Conservation (phyloP, 2,329 filamentous ascomycete species). For the Ophiostoma ulmi region DNA sequence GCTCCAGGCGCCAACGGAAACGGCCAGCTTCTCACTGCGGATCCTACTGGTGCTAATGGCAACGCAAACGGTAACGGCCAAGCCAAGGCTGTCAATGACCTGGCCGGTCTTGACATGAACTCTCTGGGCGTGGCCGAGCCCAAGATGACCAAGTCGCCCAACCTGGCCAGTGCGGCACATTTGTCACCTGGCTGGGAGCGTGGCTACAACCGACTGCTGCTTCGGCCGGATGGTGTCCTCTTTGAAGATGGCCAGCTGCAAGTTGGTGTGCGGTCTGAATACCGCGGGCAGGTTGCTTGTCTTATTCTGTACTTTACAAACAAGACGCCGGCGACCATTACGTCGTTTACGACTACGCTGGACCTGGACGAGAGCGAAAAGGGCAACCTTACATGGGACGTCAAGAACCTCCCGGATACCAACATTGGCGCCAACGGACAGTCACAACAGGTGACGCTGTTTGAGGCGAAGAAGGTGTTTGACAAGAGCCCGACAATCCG, state of each 20-base stretch:
- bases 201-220: slow-evolving; percentile 77
- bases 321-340: slow-evolving; percentile 78
- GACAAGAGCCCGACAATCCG: slow-evolving; percentile 82
- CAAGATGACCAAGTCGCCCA: slow-evolving; percentile 63
- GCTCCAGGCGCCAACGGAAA: slow-evolving; percentile 45
- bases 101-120: slow-evolving; percentile 77
- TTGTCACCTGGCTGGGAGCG: slow-evolving; percentile 91
- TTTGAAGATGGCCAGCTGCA: slow-evolving; percentile 96
- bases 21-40: slow-evolving; percentile 30
- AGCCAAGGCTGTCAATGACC: slow-evolving; percentile 54
- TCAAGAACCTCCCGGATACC: slow-evolving; percentile 83
- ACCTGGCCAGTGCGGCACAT: slow-evolving; percentile 87
- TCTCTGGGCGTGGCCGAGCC: slow-evolving; percentile 52
- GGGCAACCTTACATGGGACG: slow-evolving; percentile 70
- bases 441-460: slow-evolving; percentile 90
- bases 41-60: slow-evolving; percentile 5
- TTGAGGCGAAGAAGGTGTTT: slow-evolving; percentile 79
- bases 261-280: slow-evolving; percentile 86
- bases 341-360: slow-evolving; percentile 88
- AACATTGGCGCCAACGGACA: slow-evolving; percentile 69
- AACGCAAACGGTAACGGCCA: slow-evolving; percentile 10
- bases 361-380: slow-evolving; percentile 69
- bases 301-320: slow-evolving; percentile 95
- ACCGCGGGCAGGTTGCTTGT: slow-evolving; percentile 90
- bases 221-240: slow-evolving; percentile 76